Evolutionary conservation across 164 flowering plant genomes (phyloP).

Genomic region (Magnolia officinalis): DNA sequence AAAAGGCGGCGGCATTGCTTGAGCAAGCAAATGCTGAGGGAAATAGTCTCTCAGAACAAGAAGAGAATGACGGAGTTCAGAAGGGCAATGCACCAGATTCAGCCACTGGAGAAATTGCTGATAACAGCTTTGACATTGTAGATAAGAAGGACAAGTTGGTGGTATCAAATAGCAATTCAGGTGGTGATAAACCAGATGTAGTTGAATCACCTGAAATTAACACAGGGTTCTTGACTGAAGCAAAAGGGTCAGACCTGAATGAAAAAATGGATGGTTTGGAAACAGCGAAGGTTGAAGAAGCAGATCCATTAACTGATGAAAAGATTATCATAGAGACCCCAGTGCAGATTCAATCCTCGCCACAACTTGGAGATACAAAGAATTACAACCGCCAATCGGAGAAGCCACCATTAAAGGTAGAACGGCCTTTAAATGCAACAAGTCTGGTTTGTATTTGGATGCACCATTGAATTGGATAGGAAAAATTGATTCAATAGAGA

Average conservation of each 20-base stretch:
- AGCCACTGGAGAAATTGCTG: background rate
- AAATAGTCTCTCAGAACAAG: conserved; percentile 12
- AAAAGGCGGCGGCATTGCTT: conserved; percentile 45
- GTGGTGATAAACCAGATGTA: conserved; percentile 12
- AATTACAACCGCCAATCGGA: conserved; percentile 13
- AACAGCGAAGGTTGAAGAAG: conserved; percentile 16
- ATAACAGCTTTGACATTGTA: background rate
- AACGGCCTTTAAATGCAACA: background rate
- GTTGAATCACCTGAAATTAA: conserved; percentile 8
- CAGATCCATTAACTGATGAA: conserved; percentile 11
- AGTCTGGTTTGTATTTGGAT: background rate
- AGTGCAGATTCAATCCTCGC: conserved; percentile 12
- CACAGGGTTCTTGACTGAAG: conserved; percentile 6
- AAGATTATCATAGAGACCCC: conserved; percentile 15
- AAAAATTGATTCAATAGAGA: background rate
- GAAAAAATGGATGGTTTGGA: conserved; percentile 11
- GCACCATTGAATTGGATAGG: background rate
- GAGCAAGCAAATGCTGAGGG: conserved; percentile 35
- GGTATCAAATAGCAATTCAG: conserved; percentile 5
- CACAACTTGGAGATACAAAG: conserved; percentile 21
- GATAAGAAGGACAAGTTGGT: conserved; percentile 3
- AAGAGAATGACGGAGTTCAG: conserved; percentile 5
- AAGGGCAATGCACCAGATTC: conserved; percentile 5
- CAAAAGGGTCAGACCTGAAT: conserved; percentile 4
- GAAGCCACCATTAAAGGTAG: conserved; percentile 25